A percentile compares a stretch with the other conserved stretches of the same genome.
Conservation (phyloP, 441 rosid species). For the Theobroma grandiflorum region DNA sequence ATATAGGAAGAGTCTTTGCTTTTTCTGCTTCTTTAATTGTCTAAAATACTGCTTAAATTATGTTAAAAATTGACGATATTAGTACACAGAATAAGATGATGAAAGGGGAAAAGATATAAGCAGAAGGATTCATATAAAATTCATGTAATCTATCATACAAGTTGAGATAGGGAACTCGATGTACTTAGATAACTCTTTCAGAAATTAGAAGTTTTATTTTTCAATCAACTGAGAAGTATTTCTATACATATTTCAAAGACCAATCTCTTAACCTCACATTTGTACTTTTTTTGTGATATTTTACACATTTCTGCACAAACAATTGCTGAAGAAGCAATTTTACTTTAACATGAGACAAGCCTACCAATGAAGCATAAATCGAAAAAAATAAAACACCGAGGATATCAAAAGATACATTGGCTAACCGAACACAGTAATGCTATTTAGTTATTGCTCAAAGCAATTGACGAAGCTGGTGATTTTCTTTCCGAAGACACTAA, state of each 20-base stretch:
- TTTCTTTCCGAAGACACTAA: constrained; percentile 75
- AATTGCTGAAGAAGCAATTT: constrained; percentile 17
- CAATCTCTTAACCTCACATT: neutral
- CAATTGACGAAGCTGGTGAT: constrained; percentile 79
- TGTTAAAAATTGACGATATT: too few species aligned
- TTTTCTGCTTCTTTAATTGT: too few species aligned
- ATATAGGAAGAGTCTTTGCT: too few species aligned
- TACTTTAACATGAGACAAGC: neutral
- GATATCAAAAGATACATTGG: neutral
- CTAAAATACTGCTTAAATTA: too few species aligned
- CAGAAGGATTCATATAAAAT: too few species aligned
- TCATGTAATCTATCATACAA: too few species aligned
- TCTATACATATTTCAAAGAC: neutral
- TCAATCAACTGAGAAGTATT: neutral
- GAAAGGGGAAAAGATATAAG: too few species aligned
- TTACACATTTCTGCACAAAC: constrained; percentile 22
- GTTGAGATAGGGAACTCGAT: neutral
- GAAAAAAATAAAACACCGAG: neutral
- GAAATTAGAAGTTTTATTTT: neutral
- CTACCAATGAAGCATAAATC: constrained; percentile 11
- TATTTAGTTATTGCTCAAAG: constrained; percentile 46
- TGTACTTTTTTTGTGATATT: neutral
- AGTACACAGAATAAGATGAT: too few species aligned
- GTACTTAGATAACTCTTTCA: neutral
- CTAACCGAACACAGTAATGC: neutral